Evolutionary conservation across 306 rosid species (phyloP).

Genomic region (Canavalia ensiformis): DNA sequence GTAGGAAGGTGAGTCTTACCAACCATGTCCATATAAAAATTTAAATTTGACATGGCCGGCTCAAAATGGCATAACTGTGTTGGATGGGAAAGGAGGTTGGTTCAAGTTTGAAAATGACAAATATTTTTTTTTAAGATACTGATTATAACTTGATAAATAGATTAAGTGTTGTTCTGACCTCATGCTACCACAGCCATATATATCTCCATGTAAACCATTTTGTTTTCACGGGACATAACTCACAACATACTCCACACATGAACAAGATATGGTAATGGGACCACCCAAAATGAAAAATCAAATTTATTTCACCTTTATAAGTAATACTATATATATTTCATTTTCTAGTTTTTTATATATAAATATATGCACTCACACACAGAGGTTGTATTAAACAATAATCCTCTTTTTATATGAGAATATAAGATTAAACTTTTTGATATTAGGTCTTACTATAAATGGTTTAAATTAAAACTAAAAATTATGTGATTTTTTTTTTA

Average conservation of each 20-base stretch:
- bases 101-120: slow-evolving; percentile 52
- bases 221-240: slow-evolving; percentile 17
- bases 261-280: slow-evolving; percentile 15
- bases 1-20: slow-evolving; percentile 60
- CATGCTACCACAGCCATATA: slow-evolving; percentile 14
- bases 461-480: no score
- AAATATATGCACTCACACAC: no score
- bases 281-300: neutral
- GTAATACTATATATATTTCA: no score
- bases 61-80: slow-evolving; percentile 42
- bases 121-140: neutral
- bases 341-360: no score
- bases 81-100: slow-evolving; percentile 45
- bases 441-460: no score
- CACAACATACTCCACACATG: slow-evolving; percentile 41
- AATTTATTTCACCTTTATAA: no score
- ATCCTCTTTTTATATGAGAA: no score
- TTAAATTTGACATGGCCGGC: slow-evolving; percentile 54
- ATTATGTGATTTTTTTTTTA: no score
- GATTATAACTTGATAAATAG: neutral
- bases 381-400: no score
- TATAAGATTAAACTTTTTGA: no score
- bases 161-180: slow-evolving; percentile 18
- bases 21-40: slow-evolving; percentile 50
- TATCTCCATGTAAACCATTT: neutral